phyloP scores from a whole-genome alignment of 176 grass and related monocot genomes.

The Triticum urartu region DNA sequence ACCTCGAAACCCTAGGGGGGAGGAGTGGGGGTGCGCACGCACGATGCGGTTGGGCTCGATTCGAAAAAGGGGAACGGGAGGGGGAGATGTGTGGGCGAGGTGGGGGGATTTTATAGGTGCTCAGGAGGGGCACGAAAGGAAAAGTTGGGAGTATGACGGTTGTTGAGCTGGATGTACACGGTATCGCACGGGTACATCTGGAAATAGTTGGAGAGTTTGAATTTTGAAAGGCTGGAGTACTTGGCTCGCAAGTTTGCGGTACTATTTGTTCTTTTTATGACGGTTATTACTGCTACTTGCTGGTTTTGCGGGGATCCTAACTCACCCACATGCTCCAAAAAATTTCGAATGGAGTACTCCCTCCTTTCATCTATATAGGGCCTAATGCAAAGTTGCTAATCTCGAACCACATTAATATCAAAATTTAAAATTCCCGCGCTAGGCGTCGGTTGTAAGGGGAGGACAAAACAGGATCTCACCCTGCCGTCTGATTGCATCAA shows the following conservation, averaged over 20 bases:
- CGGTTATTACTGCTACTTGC: background rate
- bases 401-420: no score
- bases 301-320: background rate
- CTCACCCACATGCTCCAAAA: no score
- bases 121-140: background rate
- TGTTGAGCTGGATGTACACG: constrained; percentile 18
- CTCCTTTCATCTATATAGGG: no score
- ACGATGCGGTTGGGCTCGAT: constrained; percentile 39
- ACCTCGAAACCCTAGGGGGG: constrained; percentile 31
- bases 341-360: no score
- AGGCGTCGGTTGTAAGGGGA: no score
- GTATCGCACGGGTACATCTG: background rate
- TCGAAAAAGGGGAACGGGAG: constrained; percentile 49
- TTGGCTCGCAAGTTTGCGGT: background rate
- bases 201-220: background rate
- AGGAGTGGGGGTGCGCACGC: background rate
- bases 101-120: constrained; percentile 18
- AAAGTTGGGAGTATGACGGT: background rate
- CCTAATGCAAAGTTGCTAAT: no score
- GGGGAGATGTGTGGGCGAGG: background rate
- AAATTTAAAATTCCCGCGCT: no score
- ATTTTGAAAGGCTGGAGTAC: background rate
- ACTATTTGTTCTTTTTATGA: background rate
- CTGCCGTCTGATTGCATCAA: no score
- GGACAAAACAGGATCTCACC: no score